Evolutionary conservation across 2,329 filamentous ascomycete species (phyloP), one percentile per base, ranked within the genome.

Genomic region (Pseudogymnoascus sp.): DNA sequence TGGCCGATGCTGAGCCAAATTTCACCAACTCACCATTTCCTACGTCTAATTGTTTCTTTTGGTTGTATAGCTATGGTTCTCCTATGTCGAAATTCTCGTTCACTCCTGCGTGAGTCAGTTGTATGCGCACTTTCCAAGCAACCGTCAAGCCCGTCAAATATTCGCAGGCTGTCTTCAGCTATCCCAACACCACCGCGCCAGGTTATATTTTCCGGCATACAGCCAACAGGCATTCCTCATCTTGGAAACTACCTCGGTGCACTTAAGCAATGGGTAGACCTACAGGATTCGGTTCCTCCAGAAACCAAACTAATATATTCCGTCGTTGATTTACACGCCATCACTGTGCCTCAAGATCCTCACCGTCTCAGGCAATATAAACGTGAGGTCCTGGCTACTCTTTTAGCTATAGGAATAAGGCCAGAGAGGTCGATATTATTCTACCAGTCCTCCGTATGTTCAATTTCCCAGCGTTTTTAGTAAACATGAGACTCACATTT

Each of bases 241-340:
- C 78, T 99, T 30, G 94, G 94, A 62, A 99, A 99, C 77, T 99
- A 97, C 75, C 82, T 96, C 9, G 94, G 94, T 25, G 94, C 94
- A 14, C 78, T 99, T 62, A 84, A 85, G 60, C 86, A 91, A 80
- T 99, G 94, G 94, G 88, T 89, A 55, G 81, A 82, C 64, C 80
- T 97, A 6, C 93, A 99, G 67, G 78, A 91, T 64, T 78, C 82
- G 38, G 79, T 85, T 0, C 67, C 77, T 0, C 72, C 80, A 2
- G 77, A 77, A 4, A 84, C 86, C 9, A 87, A 82, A 63, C 79
- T 96, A 19, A 77, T 95, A 28, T 99, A 89, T 76, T 96, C 89
- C 0, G 84, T 99, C 61, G 94, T 96, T 60, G 94, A 99, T 75
- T 80, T 97, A 19, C 94, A 99, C 76, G 93, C 94, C 65, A 89